A percentile compares a stretch with the other conserved stretches of the same genome.
Evolutionary conservation across 2,329 filamentous ascomycete genomes (phyloP).

Genomic region (Ophiostoma sp.): DNA sequence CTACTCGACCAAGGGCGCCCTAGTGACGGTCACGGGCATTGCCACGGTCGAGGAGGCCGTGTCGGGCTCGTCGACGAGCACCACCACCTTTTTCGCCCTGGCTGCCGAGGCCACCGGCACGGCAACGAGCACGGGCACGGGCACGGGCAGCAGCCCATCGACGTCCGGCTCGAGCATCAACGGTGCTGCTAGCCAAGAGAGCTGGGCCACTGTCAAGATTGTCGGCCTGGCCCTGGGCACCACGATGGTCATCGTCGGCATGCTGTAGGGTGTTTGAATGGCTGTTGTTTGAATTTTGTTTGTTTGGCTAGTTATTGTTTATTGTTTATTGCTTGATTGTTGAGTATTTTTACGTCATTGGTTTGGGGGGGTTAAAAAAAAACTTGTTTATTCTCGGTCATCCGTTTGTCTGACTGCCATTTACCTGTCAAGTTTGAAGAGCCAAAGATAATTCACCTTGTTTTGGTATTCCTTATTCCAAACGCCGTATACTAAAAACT

Average conservation of each 20-base stretch:
- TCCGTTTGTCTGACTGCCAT: neutral
- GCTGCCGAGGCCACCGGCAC: neutral
- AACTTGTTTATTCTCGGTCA: too few relatives aligned
- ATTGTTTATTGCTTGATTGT: neutral
- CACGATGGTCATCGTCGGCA: constrained; percentile 31
- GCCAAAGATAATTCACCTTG: neutral
- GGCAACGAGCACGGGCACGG: neutral
- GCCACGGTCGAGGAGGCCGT: constrained; percentile 33
- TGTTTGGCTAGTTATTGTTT: too few relatives aligned
- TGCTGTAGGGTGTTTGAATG: constrained; percentile 28
- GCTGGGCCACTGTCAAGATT: constrained; percentile 28
- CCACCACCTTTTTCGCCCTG: constrained; percentile 30
- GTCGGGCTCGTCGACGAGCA: constrained; percentile 32
- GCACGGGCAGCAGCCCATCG: neutral
- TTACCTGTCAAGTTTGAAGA: neutral
- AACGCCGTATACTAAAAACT: neutral
- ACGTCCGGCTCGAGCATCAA: constrained; percentile 5
- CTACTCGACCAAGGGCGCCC: constrained; percentile 21
- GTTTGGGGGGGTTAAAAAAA: too few relatives aligned
- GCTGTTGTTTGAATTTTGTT: neutral
- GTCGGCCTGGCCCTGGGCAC: constrained; percentile 32
- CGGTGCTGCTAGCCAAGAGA: neutral
- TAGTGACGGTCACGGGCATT: constrained; percentile 31
- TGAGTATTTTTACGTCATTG: neutral
- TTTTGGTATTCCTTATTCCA: constrained; percentile 5